phyloP scores from a whole-genome alignment of 78 protist genomes.

The Dictyostelium purpureum region DNA sequence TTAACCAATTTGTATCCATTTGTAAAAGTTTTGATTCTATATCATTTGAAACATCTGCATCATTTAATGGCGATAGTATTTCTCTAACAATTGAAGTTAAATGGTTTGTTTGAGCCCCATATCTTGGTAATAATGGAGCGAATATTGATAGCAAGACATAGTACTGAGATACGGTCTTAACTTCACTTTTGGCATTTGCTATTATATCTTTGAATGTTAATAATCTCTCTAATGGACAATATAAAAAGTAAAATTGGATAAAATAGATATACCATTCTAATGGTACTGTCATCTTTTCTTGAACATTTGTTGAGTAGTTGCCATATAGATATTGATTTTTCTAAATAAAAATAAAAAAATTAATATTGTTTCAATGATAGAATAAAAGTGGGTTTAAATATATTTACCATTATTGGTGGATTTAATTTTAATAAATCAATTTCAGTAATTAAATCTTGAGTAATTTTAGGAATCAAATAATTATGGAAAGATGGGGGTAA shows the following conservation, averaged over 20 bases:
- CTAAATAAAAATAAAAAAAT: neutral
- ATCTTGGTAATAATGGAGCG: neutral
- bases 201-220: neutral
- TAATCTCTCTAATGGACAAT: slow-evolving; percentile 39
- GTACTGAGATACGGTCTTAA: neutral
- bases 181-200: neutral
- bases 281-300: slow-evolving; percentile 2
- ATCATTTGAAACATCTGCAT: neutral
- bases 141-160: neutral
- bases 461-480: neutral
- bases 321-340: neutral
- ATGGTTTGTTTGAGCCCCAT: slow-evolving; percentile 3
- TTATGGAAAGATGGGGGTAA: neutral
- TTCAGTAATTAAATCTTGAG: neutral
- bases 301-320: slow-evolving; percentile 22
- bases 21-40: neutral
- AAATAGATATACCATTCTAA: neutral
- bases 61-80: neutral
- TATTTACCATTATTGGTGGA: neutral
- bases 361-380: neutral
- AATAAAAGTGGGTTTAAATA: neutral
- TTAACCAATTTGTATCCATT: neutral
- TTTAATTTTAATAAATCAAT: neutral
- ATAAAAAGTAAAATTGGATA: neutral
- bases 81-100: neutral